Conservation (phyloP, 2,329 filamentous ascomycete genomes). For the Paecilomyces variotii region DNA sequence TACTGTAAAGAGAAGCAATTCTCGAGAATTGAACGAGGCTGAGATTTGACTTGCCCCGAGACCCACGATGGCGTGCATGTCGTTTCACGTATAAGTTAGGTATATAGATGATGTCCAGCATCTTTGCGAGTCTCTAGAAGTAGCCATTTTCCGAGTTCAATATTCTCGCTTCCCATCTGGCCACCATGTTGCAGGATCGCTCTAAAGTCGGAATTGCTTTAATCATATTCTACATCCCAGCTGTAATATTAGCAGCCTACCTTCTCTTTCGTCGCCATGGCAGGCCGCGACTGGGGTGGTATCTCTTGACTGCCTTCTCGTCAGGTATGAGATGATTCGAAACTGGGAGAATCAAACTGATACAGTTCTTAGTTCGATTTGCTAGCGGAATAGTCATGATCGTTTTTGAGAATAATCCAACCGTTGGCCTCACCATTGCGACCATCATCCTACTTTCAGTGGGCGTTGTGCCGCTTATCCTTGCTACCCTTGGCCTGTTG, state of each 20-base stretch:
- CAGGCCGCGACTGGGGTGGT: constrained; percentile 14
- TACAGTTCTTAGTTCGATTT: constrained; percentile 8
- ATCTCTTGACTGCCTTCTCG: constrained; percentile 13
- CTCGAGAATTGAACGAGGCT: not conserved
- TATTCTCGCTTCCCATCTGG: too few species aligned
- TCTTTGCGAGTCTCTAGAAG: too few species aligned
- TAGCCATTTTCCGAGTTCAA: too few species aligned
- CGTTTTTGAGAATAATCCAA: constrained; percentile 8
- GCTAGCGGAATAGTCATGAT: constrained; percentile 12
- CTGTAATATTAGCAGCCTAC: constrained; percentile 5
- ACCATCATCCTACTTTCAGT: constrained; percentile 13
- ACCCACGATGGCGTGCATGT: not conserved
- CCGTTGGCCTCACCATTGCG: constrained; percentile 10
- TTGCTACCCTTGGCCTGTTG: constrained; percentile 15
- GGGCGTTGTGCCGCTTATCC: constrained; percentile 17
- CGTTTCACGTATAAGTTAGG: not conserved
- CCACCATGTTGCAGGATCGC: constrained; percentile 11
- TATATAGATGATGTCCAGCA: too few species aligned
- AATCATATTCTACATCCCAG: constrained; percentile 14
- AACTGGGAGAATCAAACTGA: not conserved
- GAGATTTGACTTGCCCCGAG: not conserved
- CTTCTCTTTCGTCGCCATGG: constrained; percentile 10
- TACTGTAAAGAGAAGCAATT: not conserved
- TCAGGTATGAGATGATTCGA: constrained; percentile 4
- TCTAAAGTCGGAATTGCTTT: constrained; percentile 13